Conservation (phyloP, 495 filamentous ascomycete genomes). For the Trichoderma reesei region DNA sequence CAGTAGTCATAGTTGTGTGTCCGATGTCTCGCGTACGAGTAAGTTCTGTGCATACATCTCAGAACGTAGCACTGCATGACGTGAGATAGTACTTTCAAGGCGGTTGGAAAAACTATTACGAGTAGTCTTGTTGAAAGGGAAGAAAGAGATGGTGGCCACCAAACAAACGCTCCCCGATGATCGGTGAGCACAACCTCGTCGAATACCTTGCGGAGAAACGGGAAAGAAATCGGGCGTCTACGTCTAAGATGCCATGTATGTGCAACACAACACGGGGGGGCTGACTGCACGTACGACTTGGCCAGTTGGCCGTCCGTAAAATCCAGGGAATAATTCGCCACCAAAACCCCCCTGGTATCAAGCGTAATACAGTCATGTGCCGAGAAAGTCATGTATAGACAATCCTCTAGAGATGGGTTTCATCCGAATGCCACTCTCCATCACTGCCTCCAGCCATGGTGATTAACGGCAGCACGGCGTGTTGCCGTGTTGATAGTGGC, state of each 20-base stretch:
- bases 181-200: not conserved
- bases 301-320: too few species aligned
- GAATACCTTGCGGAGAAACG: too few species aligned
- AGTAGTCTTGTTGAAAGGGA: not conserved
- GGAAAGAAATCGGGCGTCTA: too few species aligned
- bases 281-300: too few species aligned
- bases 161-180: not conserved
- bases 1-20: not conserved
- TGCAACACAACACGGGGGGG: too few species aligned
- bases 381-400: not conserved
- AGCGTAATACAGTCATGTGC: not conserved
- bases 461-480: not conserved
- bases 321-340: not conserved
- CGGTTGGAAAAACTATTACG: too few species aligned
- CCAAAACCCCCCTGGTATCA: not conserved
- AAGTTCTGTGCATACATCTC: slow-evolving; percentile 4
- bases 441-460: not conserved
- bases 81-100: not conserved
- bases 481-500: not conserved
- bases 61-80: not conserved
- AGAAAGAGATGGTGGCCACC: not conserved
- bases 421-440: not conserved
- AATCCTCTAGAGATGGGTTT: not conserved
- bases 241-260: too few species aligned
- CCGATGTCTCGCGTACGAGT: not conserved